Evolutionary conservation across 345 rosid genomes (phyloP), one percentile per base, ranked within the genome.

Genomic region (Camelina neglecta): DNA sequence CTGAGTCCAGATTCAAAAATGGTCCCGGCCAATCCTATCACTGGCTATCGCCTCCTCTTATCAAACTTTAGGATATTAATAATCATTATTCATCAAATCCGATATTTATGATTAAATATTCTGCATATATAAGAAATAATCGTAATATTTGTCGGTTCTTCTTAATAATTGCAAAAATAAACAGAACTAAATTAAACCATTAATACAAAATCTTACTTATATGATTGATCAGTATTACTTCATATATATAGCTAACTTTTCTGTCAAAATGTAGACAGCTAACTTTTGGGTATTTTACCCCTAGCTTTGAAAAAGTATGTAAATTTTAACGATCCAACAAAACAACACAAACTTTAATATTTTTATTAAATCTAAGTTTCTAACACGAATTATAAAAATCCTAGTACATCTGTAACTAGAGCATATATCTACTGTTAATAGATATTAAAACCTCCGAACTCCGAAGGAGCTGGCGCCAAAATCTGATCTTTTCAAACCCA

Each of bases 381-480:
- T 55, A 44, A 44, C 33, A 44, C 47, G 35, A 18, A 58, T 58
- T 33, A 47, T 33, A 60, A n/a, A 49, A 47, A 53, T 45, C 65
- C 2, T 8, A 51, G 49, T 6, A 55, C 49, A 56, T 50, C n/a
- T 62, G 33, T 39, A 51, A 26, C 42, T 42, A 39, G 35, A 50
- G 33, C 29, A 61, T 60, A 51, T 58, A 6, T 60, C 41, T 57
- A 1, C 2, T 67, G 69, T 33, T 69, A 0, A 29, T 29, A 4
- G 31, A 29, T 35, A 68, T 35, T 20, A 31, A 42, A 69, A 67
- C 31, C 3, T 67, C 93, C 95, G 92, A 84, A 84, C 10, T 67
- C 93, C 95, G 93, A 84, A 84, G 80, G 70, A 67, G 53, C 75
- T 85, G 97, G 85, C 98, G 87, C 90, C 89, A 84, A 82, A 70